Evolutionary conservation across 768 basidiomycete genomes (phyloP).

Genomic region (Pulveroboletus sp.): DNA sequence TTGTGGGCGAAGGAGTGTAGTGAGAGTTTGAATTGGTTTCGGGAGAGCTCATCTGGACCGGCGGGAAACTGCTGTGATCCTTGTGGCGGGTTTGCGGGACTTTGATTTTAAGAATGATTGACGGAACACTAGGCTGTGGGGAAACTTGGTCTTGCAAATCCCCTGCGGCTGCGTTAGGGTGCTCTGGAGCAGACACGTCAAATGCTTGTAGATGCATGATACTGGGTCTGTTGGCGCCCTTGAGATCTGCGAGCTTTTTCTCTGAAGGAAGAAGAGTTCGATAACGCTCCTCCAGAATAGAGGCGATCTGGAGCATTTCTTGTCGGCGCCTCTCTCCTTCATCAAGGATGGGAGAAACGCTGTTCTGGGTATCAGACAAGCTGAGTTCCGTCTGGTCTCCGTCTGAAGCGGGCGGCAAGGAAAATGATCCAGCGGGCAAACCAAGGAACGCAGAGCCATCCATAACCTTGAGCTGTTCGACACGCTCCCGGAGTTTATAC

Average conservation of each 20-base stretch:
- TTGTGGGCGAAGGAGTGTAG: conserved; percentile 18
- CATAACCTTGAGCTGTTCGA: conserved; percentile 79
- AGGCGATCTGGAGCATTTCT: conserved; percentile 73
- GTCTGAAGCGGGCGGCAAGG: conserved; percentile 28
- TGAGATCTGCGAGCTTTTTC: conserved; percentile 39
- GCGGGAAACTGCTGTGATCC: conserved; percentile 8
- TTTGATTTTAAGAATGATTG: conserved; percentile 35
- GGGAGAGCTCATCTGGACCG: conserved; percentile 15
- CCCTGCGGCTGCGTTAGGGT: conserved; percentile 4
- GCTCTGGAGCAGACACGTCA: conserved; percentile 18
- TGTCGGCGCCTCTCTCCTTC: conserved; percentile 76
- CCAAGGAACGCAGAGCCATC: conserved; percentile 66
- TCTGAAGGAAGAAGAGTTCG: conserved; percentile 71
- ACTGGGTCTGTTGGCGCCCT: conserved; percentile 17
- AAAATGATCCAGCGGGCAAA: conserved; percentile 58
- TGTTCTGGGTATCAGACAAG: conserved; percentile 35
- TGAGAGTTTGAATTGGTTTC: conserved; percentile 11
- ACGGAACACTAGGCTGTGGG: conserved; percentile 17
- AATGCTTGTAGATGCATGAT: conserved; percentile 12
- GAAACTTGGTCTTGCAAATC: conserved; percentile 12
- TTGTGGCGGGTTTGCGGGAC: conserved; percentile 28
- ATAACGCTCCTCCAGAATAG: conserved; percentile 68
- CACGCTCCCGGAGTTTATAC: conserved; percentile 86
- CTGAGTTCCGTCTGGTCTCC: conserved; percentile 27
- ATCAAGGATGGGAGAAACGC: conserved; percentile 36